Percentiles rank a stretch among this genome's conserved stretches.
Evolutionary conservation across 2,329 filamentous ascomycete genomes (phyloP).

Genomic region (Sporothrix sp.): DNA sequence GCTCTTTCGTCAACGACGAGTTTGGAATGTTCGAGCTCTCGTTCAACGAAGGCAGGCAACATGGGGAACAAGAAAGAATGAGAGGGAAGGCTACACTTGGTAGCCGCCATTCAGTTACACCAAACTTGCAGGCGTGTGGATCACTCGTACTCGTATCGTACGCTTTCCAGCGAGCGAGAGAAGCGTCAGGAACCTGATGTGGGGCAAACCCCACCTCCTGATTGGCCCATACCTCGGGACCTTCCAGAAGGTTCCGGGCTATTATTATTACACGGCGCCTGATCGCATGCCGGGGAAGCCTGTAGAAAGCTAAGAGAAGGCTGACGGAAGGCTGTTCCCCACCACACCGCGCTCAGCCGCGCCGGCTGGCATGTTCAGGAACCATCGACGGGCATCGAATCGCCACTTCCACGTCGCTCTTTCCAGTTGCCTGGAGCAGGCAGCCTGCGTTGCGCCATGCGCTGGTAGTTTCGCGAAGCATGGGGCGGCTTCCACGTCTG

Average conservation of each 20-base stretch:
- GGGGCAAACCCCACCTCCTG: background rate
- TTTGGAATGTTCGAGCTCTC: no score
- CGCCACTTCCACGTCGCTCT: background rate
- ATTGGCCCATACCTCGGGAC: constrained; percentile 8
- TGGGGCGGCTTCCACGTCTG: background rate
- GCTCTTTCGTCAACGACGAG: no score
- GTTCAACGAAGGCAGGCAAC: no score
- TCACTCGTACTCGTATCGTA: no score
- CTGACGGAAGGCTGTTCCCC: background rate
- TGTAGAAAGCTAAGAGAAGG: background rate
- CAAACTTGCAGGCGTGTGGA: no score
- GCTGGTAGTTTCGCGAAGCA: constrained; percentile 4
- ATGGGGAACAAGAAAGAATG: no score
- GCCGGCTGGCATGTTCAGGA: constrained; percentile 4
- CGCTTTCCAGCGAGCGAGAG: no score
- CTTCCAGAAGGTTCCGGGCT: background rate
- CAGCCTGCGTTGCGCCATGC: background rate
- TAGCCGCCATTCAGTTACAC: no score
- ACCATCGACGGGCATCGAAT: constrained; percentile 4
- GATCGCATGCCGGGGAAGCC: background rate
- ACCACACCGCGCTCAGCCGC: background rate
- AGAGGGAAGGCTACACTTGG: no score
- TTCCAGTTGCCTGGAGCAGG: constrained; percentile 2
- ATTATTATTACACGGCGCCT: no score
- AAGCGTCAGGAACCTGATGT: no score